Evolutionary conservation across 2,329 filamentous ascomycete species (phyloP).

Genomic region (Claviceps humidiphila): DNA sequence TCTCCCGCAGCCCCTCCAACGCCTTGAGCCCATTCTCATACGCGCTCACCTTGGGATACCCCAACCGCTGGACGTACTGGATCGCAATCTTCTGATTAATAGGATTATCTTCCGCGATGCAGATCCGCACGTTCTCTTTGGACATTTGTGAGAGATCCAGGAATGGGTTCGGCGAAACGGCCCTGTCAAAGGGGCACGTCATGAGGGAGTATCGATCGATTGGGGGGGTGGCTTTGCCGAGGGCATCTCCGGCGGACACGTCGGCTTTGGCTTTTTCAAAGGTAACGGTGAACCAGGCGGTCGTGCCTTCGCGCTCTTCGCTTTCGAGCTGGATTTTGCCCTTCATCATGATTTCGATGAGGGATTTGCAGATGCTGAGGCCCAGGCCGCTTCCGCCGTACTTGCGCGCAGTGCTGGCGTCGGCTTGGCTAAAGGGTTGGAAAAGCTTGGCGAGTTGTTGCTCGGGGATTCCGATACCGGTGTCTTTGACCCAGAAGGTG

Average conservation of each 20-base stretch:
- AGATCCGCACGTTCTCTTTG: conserved; percentile 69
- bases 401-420: conserved; percentile 77
- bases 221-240: conserved; percentile 22
- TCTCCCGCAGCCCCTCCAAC: conserved; percentile 68
- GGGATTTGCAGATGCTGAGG: conserved; percentile 85
- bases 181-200: conserved; percentile 22
- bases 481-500: conserved; percentile 78
- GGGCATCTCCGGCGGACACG: conserved; percentile 42
- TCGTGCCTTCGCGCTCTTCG: conserved; percentile 55
- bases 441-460: conserved; percentile 78
- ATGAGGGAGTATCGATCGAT: conserved; percentile 21
- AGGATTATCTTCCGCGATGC: conserved; percentile 87
- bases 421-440: conserved; percentile 84
- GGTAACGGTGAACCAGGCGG: conserved; percentile 65
- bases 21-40: conserved; percentile 84
- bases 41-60: conserved; percentile 68
- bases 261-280: conserved; percentile 68
- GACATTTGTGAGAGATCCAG: conserved; percentile 61
- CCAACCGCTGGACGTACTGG: conserved; percentile 74
- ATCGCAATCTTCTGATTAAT: conserved; percentile 94
- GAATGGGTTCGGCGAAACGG: conserved; percentile 29
- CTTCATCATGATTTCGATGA: conserved; percentile 85
- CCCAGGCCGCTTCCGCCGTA: conserved; percentile 88
- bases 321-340: conserved; percentile 76
- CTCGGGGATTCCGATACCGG: conserved; percentile 78